phyloP scores from a whole-genome alignment of 345 rosid genomes.

The Camelina neglecta region DNA sequence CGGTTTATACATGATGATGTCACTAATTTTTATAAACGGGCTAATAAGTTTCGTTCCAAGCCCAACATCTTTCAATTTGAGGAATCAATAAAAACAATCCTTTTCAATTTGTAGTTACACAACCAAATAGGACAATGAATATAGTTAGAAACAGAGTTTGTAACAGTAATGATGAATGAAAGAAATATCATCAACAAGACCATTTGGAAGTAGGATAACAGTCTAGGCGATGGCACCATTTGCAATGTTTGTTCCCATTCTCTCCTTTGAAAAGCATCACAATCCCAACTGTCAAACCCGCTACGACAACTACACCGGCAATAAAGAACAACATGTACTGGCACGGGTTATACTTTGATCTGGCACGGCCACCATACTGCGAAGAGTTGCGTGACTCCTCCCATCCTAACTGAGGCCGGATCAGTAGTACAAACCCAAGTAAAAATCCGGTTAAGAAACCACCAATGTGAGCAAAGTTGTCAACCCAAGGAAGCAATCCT shows the following conservation, averaged over 20 bases:
- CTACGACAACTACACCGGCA: slow-evolving; percentile 53
- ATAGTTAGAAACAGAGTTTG: background rate
- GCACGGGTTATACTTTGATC: slow-evolving; percentile 71
- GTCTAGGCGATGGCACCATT: slow-evolving; percentile 91
- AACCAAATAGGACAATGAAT: background rate
- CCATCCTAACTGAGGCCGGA: slow-evolving; percentile 84
- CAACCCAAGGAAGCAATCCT: slow-evolving; percentile 91
- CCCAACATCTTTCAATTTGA: slow-evolving; percentile 1
- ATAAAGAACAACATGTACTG: slow-evolving; percentile 61
- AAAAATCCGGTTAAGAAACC: slow-evolving; percentile 77
- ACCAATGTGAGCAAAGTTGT: slow-evolving; percentile 94
- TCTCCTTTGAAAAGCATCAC: slow-evolving; percentile 82
- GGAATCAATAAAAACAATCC: background rate
- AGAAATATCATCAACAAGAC: slow-evolving; percentile 53
- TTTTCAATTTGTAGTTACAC: slow-evolving; percentile 10
- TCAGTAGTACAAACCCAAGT: slow-evolving; percentile 65
- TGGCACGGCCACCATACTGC: slow-evolving; percentile 52
- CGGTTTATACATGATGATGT: background rate
- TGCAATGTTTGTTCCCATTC: slow-evolving; percentile 79
- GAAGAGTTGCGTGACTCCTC: slow-evolving; percentile 54
- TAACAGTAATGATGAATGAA: background rate
- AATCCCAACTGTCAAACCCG: slow-evolving; percentile 61
- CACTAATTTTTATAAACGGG: too few relatives aligned
- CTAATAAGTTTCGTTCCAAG: too few relatives aligned
- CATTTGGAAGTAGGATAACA: slow-evolving; percentile 82